phyloP scores from a whole-genome alignment of 2,329 filamentous ascomycete species.

The Aspergillus puulaauensis region DNA sequence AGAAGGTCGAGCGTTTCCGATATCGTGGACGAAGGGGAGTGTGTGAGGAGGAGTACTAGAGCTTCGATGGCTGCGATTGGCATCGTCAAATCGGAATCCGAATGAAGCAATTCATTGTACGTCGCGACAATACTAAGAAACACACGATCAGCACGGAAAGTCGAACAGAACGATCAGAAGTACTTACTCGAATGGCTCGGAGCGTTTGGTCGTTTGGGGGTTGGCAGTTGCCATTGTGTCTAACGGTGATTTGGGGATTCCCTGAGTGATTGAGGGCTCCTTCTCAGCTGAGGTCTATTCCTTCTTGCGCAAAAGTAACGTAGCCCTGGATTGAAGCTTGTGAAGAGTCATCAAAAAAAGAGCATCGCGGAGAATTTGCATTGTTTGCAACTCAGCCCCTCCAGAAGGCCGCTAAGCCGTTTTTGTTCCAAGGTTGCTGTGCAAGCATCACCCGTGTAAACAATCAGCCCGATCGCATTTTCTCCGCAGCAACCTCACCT shows the following conservation, averaged over 20 bases:
- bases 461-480: constrained; percentile 23
- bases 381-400: constrained; percentile 32
- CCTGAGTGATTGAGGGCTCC: constrained; percentile 12
- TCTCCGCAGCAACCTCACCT: not conserved
- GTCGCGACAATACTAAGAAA: constrained; percentile 58
- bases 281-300: not conserved
- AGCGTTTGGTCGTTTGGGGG: constrained; percentile 20
- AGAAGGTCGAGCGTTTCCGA: constrained; percentile 91
- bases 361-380: constrained; percentile 31
- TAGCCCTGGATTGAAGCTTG: not conserved
- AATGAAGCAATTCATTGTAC: constrained; percentile 62
- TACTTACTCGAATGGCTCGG: constrained; percentile 41
- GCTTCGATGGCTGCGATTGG: constrained; percentile 93
- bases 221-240: constrained; percentile 31
- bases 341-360: constrained; percentile 27
- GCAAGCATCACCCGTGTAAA: constrained; percentile 31
- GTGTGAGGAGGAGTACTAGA: constrained; percentile 79
- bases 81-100: constrained; percentile 86
- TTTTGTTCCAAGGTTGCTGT: constrained; percentile 23
- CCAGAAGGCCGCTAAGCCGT: constrained; percentile 29
- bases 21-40: constrained; percentile 78
- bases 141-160: constrained; percentile 16
- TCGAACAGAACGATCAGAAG: not conserved
- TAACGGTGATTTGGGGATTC: constrained; percentile 3
- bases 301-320: not conserved